Evolutionary conservation across 2,329 filamentous ascomycete genomes (phyloP), one percentile per base, ranked within the genome.

Genomic region (Colletotrichum sansevieriae): DNA sequence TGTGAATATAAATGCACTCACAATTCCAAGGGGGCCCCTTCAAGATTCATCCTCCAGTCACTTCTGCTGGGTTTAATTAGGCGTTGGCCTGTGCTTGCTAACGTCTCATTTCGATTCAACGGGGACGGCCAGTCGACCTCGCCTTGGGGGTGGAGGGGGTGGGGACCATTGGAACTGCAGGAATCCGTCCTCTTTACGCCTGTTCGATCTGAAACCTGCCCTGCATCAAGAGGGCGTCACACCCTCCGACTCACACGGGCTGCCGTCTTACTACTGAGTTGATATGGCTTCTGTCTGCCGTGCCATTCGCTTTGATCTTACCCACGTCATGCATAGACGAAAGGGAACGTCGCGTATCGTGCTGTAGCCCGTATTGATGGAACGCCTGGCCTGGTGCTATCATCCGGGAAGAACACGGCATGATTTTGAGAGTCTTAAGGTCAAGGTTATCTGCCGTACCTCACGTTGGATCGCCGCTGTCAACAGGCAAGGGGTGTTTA

Each of bases 151-250:
- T 3, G 43, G 49, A 11, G 2, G 2, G 1, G 44, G 49, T 13
- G 1, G 1, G 15, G 15, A 20, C 49, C 8, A 41, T 59, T 46
- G 61, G 46, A 11, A 41, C 62, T 6, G 18, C 15, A 51, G 47
- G 25, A 20, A 12, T 66, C 51, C 20, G 35, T 37, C 37, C 46
- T 29, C 18, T 35, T 49, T 43, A 35, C 51, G 57, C 22, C 18
- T 54, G 44, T 54, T 61, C 58, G 68, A 70, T 70, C 67, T 70
- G 70, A 71, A 71, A 71, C 70, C 55, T 63, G 62, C 37, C 55
- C 51, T 70, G 70, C 70, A 60, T 70, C 67, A 71, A 54, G 57
- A 70, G 10, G 43, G 54, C 51, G 35, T 69, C 63, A 51, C 43
- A 66, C 56, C 52, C 52, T 55, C 41, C 35, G 52, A 55, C 52